Evolutionary conservation across 2,329 filamentous ascomycete species (phyloP).

Genomic region (Geosmithia flava): DNA sequence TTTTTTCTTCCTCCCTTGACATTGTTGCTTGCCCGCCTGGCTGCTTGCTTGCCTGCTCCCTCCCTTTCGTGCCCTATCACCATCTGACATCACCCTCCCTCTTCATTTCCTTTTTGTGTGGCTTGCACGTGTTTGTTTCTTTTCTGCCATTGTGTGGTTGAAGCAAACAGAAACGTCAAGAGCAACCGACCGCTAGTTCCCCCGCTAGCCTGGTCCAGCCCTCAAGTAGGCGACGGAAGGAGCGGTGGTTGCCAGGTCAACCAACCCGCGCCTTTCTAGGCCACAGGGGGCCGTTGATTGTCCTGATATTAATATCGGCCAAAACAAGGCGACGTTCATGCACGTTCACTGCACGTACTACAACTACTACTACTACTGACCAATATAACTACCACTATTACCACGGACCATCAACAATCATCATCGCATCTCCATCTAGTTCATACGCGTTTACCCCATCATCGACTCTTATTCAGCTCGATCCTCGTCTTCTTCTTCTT

Average conservation of each 20-base stretch:
- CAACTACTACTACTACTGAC: too few relatives aligned
- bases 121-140: neutral
- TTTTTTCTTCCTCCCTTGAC: neutral
- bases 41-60: neutral
- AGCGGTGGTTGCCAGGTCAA: slow-evolving; percentile 1
- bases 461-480: neutral
- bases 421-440: neutral
- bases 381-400: neutral
- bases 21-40: neutral
- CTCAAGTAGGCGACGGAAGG: neutral
- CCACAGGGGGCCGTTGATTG: neutral
- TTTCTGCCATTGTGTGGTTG: neutral
- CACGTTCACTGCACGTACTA: neutral
- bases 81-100: neutral
- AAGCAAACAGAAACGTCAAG: neutral
- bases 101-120: neutral
- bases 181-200: neutral
- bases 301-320: neutral
- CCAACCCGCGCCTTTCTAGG: neutral
- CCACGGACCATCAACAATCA: neutral
- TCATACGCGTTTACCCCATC: neutral
- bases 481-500: neutral
- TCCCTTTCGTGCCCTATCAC: neutral
- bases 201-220: neutral
- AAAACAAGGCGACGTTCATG: neutral